Conservation (phyloP, 2,329 filamentous ascomycete genomes). For the Colletotrichum brevisporum region DNA sequence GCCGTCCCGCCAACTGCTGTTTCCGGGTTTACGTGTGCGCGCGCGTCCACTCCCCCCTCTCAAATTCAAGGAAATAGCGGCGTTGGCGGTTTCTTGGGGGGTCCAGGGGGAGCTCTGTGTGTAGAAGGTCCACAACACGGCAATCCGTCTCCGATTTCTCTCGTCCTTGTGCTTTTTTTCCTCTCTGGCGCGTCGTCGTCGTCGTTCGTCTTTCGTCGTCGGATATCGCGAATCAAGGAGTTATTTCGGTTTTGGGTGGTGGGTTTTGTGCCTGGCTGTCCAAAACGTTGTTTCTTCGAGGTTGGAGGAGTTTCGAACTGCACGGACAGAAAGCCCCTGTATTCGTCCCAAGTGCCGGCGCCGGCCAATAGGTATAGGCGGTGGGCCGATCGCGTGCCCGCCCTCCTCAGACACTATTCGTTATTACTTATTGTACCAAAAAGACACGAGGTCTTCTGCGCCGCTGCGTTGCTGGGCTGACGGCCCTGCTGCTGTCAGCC, state of each 20-base stretch:
- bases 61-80: slow-evolving; percentile 5
- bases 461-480: slow-evolving; percentile 3
- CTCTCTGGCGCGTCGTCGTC: neutral
- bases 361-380: slow-evolving; percentile 31
- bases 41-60: neutral
- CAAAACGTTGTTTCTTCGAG: slow-evolving; percentile 32
- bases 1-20: slow-evolving; percentile 25
- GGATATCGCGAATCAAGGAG: slow-evolving; percentile 1
- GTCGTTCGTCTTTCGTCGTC: slow-evolving; percentile 10
- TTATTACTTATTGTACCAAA: neutral
- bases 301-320: slow-evolving; percentile 33
- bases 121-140: slow-evolving; percentile 2
- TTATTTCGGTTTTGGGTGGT: slow-evolving; percentile 2
- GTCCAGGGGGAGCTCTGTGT: neutral
- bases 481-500: slow-evolving; percentile 1
- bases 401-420: neutral
- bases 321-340: slow-evolving; percentile 37
- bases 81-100: slow-evolving; percentile 8
- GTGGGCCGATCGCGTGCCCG: slow-evolving; percentile 33
- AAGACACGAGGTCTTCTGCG: neutral
- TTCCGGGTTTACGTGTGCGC: slow-evolving; percentile 8
- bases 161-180: neutral
- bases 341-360: slow-evolving; percentile 29
- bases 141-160: slow-evolving; percentile 9
- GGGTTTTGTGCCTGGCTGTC: slow-evolving; percentile 19